Evolutionary conservation across 228 moss, liverwort and hornwort genomes (phyloP).

Genomic region (Sphagnum fallax): DNA sequence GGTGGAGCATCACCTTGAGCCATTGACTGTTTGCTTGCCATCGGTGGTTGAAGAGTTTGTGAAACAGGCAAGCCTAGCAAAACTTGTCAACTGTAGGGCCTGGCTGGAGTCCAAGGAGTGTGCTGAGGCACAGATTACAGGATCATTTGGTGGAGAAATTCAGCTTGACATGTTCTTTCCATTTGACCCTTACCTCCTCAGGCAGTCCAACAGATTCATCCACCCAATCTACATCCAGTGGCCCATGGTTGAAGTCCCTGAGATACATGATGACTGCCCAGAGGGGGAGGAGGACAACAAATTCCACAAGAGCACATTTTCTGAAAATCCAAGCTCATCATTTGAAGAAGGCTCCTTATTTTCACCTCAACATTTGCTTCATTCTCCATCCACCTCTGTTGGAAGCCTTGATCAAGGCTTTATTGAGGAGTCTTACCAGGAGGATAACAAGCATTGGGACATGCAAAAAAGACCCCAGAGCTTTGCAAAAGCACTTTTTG

Average conservation of each 20-base stretch:
- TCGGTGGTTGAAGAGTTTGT: slow-evolving; percentile 95
- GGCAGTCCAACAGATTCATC: slow-evolving; percentile 70
- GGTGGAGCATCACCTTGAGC: slow-evolving; percentile 79
- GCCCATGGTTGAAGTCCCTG: slow-evolving; percentile 81
- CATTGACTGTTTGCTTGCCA: slow-evolving; percentile 69
- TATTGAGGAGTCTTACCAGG: slow-evolving; percentile 25
- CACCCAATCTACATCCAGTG: slow-evolving; percentile 71
- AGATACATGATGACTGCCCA: slow-evolving; percentile 42
- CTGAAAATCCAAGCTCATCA: slow-evolving; percentile 40
- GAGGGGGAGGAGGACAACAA: slow-evolving; percentile 59
- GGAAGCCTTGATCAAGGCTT: slow-evolving; percentile 22
- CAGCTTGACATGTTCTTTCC: slow-evolving; percentile 97
- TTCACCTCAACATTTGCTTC: slow-evolving; percentile 13
- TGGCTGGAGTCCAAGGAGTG: slow-evolving; percentile 49
- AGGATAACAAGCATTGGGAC: slow-evolving; percentile 20
- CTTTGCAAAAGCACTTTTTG: slow-evolving; percentile 26
- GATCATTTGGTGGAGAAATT: slow-evolving; percentile 64
- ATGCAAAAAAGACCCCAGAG: slow-evolving; percentile 21
- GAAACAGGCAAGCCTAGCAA: slow-evolving; percentile 70
- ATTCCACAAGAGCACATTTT: slow-evolving; percentile 38
- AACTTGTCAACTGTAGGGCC: slow-evolving; percentile 65
- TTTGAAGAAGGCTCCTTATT: slow-evolving; percentile 31
- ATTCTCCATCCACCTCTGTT: slow-evolving; percentile 19
- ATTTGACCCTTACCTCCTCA: slow-evolving; percentile 87
- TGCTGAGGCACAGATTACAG: slow-evolving; percentile 20